These are phyloP conservation scores for Allantophomopsis lycopodina DNA, from an alignment of 2,329 filamentous ascomycete species.

Conservation along the genomic window DNA sequence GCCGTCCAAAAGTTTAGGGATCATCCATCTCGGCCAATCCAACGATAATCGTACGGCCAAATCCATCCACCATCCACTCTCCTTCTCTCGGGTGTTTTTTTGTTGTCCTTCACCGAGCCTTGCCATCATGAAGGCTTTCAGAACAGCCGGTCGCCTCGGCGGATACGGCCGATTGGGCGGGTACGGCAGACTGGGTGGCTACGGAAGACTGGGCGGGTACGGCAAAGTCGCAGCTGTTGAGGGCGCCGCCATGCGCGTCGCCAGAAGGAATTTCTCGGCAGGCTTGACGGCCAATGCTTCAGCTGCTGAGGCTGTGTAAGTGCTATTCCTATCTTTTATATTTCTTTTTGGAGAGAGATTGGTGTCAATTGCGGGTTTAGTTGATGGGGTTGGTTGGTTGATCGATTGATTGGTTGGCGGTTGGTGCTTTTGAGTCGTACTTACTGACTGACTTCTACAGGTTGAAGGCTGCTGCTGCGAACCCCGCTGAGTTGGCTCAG, in stretches of 20 bases:
- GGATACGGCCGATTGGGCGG: not conserved
- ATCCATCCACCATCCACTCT: no score
- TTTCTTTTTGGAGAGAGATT: not conserved
- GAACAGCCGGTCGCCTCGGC: not conserved
- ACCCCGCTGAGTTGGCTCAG: slow-evolving; percentile 12
- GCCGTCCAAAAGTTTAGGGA: no score
- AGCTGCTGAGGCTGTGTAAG: slow-evolving; percentile 1
- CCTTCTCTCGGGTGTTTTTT: no score
- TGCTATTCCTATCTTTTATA: not conserved
- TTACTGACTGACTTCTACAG: no score
- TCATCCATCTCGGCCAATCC: no score
- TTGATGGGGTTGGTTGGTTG: not conserved
- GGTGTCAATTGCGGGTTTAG: no score
- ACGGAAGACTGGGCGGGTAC: not conserved
- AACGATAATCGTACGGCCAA: no score
- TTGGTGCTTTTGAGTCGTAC: no score
- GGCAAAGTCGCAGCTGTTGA: not conserved
- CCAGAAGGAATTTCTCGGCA: not conserved
- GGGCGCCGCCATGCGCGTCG: not conserved
- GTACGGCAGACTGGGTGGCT: not conserved
- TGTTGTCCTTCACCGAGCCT: no score
- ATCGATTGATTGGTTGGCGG: not conserved
- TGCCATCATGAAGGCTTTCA: not conserved
- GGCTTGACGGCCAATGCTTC: not conserved
- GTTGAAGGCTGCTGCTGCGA: not conserved